Conservation (phyloP, 192 early-diverging fungal genomes). For the Jimgerdemannia lactiflua region DNA sequence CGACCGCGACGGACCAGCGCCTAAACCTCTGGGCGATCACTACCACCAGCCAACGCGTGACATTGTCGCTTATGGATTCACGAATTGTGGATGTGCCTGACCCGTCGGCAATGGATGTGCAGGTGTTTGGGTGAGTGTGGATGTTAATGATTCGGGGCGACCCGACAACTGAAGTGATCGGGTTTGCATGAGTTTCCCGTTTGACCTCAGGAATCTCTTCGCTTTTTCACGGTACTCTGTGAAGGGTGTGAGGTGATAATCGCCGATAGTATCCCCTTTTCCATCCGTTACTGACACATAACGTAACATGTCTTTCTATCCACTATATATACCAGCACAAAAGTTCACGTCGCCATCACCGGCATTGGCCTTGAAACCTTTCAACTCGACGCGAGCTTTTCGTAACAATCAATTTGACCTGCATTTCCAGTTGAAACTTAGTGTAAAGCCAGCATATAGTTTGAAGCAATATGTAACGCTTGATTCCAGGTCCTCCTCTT, state of each 20-base stretch:
- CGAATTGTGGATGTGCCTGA: conserved; percentile 64
- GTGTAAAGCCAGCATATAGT: too few species aligned
- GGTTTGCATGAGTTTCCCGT: too few species aligned
- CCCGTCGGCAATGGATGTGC: conserved; percentile 53
- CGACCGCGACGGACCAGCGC: conserved; percentile 70
- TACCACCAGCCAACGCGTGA: background rate
- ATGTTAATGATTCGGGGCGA: too few species aligned
- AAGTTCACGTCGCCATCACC: background rate
- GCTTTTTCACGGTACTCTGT: background rate
- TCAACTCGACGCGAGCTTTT: background rate
- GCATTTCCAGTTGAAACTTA: too few species aligned
- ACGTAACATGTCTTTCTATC: background rate
- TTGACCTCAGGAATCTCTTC: background rate
- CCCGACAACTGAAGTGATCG: too few species aligned
- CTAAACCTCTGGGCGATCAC: conserved; percentile 48
- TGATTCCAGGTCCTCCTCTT: too few species aligned
- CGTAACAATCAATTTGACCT: too few species aligned
- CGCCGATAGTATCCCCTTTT: background rate
- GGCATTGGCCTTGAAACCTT: background rate
- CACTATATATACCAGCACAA: background rate
- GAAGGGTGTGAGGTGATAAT: too few species aligned
- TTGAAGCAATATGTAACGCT: too few species aligned
- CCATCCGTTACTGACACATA: background rate
- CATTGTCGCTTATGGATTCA: conserved; percentile 31
- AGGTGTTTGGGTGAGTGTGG: background rate